Evolutionary conservation across 768 basidiomycete species (phyloP), one percentile per base, ranked within the genome.

Genomic region (Termitomyces sp.): DNA sequence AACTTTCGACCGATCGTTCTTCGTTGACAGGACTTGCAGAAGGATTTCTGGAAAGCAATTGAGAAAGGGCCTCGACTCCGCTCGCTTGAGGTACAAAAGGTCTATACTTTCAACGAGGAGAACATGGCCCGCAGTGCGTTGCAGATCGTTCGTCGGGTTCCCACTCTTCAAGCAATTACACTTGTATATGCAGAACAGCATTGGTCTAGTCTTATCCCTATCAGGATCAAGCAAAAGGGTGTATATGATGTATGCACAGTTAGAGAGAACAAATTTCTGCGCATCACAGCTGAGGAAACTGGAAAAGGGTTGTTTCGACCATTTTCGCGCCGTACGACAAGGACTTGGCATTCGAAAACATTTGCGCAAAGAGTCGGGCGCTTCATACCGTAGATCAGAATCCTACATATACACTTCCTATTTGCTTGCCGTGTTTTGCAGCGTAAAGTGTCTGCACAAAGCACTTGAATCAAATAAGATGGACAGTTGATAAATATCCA

Each of bases 21-120:
- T 18, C 55, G 57, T 13, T 47, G 41, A 26, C 14, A 38, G 2
- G 23, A n/a, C 23, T 38, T 54, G 18, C 30, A 67, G 66, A 62
- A 61, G 28, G 61, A 67, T 30, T 63, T 65, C 35, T 59, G 62
- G 61, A 61, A 46, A 55, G 64, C 66, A 30, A 50, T 67, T 6
- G 59, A 63, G 50, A 61, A 56, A 32, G 59, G 59, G 7, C 64
- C 65, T 58, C 57, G 57, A 28, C 62, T 68, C 20, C 57, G 53
- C 53, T 60, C 60, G 13, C 44, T 68, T 38, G 65, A 66, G 54
- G 55, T 68, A 10, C 57, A 58, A 20, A 68, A 66, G 44, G 66
- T 68, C 14, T 52, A 58, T 26, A 33, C 46, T 13, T 52, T 59
- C 4, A 50, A 51, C 32, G 67, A 68, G 46, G 61, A 63, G 55